A percentile compares a stretch with the other conserved stretches of the same genome.
phyloP scores from a whole-genome alignment of 2,329 filamentous ascomycete species.

The Tetracladium maxilliforme region DNA sequence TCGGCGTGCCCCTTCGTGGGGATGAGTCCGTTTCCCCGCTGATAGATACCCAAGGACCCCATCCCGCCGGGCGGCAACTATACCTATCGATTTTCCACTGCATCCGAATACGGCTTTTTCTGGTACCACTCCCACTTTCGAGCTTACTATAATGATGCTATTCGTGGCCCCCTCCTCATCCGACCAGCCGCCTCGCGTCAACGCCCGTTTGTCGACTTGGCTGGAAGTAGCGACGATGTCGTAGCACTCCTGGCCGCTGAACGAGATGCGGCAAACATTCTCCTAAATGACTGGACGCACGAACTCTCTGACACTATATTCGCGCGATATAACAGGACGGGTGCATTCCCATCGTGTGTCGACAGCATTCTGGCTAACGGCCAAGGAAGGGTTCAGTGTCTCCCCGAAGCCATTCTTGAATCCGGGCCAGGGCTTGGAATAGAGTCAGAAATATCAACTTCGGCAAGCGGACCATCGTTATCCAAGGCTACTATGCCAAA shows the following conservation, averaged over 20 bases:
- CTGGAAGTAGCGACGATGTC: constrained; percentile 3
- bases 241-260: constrained; percentile 6
- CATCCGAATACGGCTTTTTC: too few species aligned
- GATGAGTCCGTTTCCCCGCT: too few species aligned
- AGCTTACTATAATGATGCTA: too few species aligned
- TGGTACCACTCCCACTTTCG: too few species aligned
- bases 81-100: too few species aligned
- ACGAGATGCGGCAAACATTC: constrained; percentile 4
- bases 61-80: too few species aligned
- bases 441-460: too few species aligned
- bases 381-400: constrained; percentile 6
- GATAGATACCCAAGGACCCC: too few species aligned
- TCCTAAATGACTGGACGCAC: constrained; percentile 7
- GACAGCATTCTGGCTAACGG: constrained; percentile 8
- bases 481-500: constrained; percentile 3
- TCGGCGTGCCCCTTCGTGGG: too few species aligned
- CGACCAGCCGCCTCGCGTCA: too few species aligned
- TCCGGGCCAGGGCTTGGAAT: constrained; percentile 6
- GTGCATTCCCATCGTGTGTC: constrained; percentile 6
- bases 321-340: constrained; percentile 2
- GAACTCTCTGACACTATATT: constrained; percentile 6
- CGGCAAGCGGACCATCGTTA: too few species aligned
- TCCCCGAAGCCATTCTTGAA: constrained; percentile 5
- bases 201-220: constrained; percentile 6
- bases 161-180: too few species aligned